phyloP scores from a whole-genome alignment of 1,284 basidiomycete species.

The Wolfiporia cocos region DNA sequence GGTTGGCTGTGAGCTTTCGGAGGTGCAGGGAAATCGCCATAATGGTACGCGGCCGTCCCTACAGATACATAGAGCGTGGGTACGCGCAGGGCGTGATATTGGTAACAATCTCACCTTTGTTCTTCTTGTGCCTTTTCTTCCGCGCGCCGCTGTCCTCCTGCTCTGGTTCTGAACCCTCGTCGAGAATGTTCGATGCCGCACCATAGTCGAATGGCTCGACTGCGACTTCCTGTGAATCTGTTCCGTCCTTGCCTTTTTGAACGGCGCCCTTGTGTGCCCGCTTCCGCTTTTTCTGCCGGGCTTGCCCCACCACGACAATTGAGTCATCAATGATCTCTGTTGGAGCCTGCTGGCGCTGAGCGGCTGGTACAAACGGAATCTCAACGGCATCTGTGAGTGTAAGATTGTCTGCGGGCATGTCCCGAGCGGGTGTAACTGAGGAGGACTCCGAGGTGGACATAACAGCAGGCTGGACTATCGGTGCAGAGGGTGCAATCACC shows the following conservation, averaged over 20 bases:
- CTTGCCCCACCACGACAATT: conserved; percentile 67
- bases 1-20: conserved; percentile 64
- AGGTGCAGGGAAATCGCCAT: conserved; percentile 60
- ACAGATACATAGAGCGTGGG: too few species aligned
- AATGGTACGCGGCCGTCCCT: conserved; percentile 31
- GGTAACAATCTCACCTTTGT: conserved; percentile 26
- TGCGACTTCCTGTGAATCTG: conserved; percentile 14
- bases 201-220: conserved; percentile 71
- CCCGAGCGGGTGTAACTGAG: conserved; percentile 1
- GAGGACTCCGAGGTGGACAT: background rate
- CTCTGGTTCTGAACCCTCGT: conserved; percentile 47
- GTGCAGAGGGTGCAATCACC: conserved; percentile 43
- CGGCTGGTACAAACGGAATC: conserved; percentile 64
- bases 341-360: conserved; percentile 31
- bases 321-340: conserved; percentile 44
- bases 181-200: conserved; percentile 71
- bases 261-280: conserved; percentile 24
- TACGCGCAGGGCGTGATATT: conserved; percentile 3
- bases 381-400: conserved; percentile 26
- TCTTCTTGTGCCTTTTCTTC: conserved; percentile 44
- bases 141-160: conserved; percentile 29
- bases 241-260: conserved; percentile 4
- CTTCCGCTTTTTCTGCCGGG: conserved; percentile 55
- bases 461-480: conserved; percentile 28
- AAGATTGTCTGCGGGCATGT: conserved; percentile 25